Base-by-base conservation (phyloP, 2,329 filamentous ascomycete genomes). In the Parascedosporium putredinis region DNA sequence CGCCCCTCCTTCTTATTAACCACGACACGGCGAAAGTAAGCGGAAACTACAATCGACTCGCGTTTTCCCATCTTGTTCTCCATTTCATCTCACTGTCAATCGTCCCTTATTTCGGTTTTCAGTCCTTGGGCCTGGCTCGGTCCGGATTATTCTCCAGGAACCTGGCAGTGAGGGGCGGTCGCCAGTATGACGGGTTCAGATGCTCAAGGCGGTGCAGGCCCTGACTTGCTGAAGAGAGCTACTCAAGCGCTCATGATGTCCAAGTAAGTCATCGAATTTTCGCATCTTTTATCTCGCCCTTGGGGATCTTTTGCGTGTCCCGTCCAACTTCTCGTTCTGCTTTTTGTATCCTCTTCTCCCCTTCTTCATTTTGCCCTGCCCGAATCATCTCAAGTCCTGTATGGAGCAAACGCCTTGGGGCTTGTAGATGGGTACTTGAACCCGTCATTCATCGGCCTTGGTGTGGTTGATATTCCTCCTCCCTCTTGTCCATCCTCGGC, bases 161-260 rank as follows among this genome's bases (percentile, higher is more conserved):
- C 33, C 14, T 24, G 46, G 46, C 22, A 27, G 33, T n/a, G 16
- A 27, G 46, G 33, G 31, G 25, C 29, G 22, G 31, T 48, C 33
- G 33, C 43, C 55, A 58, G 55, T 59, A 79, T 79, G 76, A 69
- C 74, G 59, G 70, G 70, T 65, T 66, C 69, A 53, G 72, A 75
- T 60, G 64, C 61, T 57, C 62, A 62, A 54, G 60, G 65, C 58
- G 59, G 61, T 29, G 70, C 72, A 59, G 69, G 73, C 56, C 78
- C 74, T 57, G 78, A 81, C 63, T 67, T 81, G 56, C 63, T 81
- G 55, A 70, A 74, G 59, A 70, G 76, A 62, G 78, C 78, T 54
- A 81, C 78, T n/a, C 76, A 80, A 59, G 74, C 73, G 57, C 75
- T 81, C 72, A 78, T 81, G 74, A 74, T 74, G 69, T 79, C 76